Percentiles rank a stretch among this genome's conserved stretches.
These are phyloP conservation scores for Pittosporum tobira DNA, from an alignment of 129 eudicot species.

Conservation along the genomic window DNA sequence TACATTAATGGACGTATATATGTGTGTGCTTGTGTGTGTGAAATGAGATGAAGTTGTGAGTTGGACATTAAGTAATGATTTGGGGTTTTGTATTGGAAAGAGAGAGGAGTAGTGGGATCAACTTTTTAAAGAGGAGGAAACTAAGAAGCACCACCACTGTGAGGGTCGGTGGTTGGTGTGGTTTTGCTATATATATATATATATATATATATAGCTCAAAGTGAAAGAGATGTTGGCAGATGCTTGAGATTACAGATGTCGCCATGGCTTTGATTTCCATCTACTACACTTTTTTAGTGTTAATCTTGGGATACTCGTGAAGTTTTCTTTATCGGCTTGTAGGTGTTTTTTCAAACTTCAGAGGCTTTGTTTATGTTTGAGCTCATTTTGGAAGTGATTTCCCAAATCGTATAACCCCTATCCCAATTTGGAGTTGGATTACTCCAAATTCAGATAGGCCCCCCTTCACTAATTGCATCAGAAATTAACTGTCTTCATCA, in stretches of 20 bases:
- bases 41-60: background rate
- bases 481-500: too few species aligned
- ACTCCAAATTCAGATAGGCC: too few species aligned
- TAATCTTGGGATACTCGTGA: background rate
- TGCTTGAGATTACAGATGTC: constrained; percentile 7
- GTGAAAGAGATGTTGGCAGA: background rate
- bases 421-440: too few species aligned
- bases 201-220: background rate
- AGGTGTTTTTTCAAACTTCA: too few species aligned
- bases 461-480: too few species aligned
- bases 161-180: background rate
- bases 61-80: background rate
- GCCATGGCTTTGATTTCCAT: constrained; percentile 6
- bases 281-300: background rate
- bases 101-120: constrained; percentile 19
- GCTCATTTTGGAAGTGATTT: too few species aligned
- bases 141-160: too few species aligned
- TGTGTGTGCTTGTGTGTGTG: background rate
- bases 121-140: background rate
- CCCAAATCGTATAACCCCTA: too few species aligned
- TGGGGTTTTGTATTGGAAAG: constrained; percentile 13
- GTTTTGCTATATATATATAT: too few species aligned
- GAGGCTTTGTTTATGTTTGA: too few species aligned
- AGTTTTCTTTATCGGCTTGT: too few species aligned
- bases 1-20: background rate